Conservation (phyloP, 2,329 filamentous ascomycete genomes). For the Volutella citrinella region DNA sequence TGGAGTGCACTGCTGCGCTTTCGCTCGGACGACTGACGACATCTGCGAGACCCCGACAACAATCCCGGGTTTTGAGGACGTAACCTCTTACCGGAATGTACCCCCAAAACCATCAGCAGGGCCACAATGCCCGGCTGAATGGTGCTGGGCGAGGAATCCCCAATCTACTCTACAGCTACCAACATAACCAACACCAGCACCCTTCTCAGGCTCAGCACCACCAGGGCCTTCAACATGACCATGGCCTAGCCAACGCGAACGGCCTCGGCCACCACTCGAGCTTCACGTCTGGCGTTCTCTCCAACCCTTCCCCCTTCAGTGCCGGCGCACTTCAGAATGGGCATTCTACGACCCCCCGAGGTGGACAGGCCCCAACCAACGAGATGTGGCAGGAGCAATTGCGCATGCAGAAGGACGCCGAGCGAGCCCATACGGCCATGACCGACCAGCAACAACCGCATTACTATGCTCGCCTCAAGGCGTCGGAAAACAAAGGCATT, state of each 20-base stretch:
- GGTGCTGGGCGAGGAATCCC: constrained; percentile 54
- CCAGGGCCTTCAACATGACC: constrained; percentile 57
- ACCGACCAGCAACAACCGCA: constrained; percentile 62
- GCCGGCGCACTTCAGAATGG: constrained; percentile 56
- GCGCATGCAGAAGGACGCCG: constrained; percentile 74
- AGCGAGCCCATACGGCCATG: constrained; percentile 69
- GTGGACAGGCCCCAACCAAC: constrained; percentile 50
- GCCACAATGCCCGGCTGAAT: constrained; percentile 74
- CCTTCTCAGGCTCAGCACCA: constrained; percentile 65
- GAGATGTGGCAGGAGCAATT: constrained; percentile 89
- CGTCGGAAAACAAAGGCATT: constrained; percentile 67
- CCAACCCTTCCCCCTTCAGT: constrained; percentile 61
- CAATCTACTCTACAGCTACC: constrained; percentile 67
- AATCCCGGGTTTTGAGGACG: too few relatives aligned
- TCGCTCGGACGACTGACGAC: too few relatives aligned
- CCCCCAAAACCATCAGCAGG: constrained; percentile 68
- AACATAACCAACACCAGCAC: constrained; percentile 60
- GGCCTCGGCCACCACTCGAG: constrained; percentile 44
- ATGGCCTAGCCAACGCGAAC: constrained; percentile 52
- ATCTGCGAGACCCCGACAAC: too few relatives aligned
- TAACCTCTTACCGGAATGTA: constrained; percentile 68
- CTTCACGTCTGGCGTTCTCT: constrained; percentile 45
- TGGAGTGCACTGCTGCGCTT: too few relatives aligned
- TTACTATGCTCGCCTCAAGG: constrained; percentile 70
- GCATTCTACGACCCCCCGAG: constrained; percentile 46